These are phyloP conservation scores for Cutaneotrichosporon spelunceum DNA, from an alignment of 1,284 basidiomycete species.

Conservation along the genomic window DNA sequence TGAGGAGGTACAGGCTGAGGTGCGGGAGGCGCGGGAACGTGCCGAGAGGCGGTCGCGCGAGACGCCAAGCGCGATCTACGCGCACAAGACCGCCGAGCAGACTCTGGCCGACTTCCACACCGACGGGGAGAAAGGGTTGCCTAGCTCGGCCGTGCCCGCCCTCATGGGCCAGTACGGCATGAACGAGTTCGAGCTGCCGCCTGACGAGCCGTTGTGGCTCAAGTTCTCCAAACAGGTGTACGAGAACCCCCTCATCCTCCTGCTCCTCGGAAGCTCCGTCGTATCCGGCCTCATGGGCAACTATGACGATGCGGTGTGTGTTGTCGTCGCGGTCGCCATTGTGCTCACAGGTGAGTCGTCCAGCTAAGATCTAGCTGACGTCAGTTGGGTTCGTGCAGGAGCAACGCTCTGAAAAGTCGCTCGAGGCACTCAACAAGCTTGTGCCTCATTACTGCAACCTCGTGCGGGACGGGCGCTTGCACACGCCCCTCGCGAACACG, in stretches of 20 bases:
- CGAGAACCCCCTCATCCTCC: conserved; percentile 85
- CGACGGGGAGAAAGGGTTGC: conserved; percentile 62
- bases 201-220: conserved; percentile 71
- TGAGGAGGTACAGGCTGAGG: conserved; percentile 28
- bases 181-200: conserved; percentile 89
- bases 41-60: conserved; percentile 41
- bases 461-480: conserved; percentile 71
- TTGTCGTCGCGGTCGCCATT: conserved; percentile 87
- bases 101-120: conserved; percentile 58
- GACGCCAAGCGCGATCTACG: conserved; percentile 47
- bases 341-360: conserved; percentile 74
- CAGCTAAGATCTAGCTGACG: conserved; percentile 10
- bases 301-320: conserved; percentile 88
- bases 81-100: conserved; percentile 45
- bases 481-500: conserved; percentile 83
- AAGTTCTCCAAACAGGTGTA: conserved; percentile 88
- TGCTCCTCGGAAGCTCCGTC: conserved; percentile 80
- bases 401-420: conserved; percentile 85
- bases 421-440: conserved; percentile 92
- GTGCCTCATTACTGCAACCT: conserved; percentile 95
- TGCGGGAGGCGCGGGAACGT: conserved; percentile 27
- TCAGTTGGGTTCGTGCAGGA: conserved; percentile 94
- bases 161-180: conserved; percentile 72
- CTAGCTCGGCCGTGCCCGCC: conserved; percentile 62
- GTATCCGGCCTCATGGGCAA: conserved; percentile 90